phyloP scores from a whole-genome alignment of 768 basidiomycete genomes.

The Pisolithus tinctorius region DNA sequence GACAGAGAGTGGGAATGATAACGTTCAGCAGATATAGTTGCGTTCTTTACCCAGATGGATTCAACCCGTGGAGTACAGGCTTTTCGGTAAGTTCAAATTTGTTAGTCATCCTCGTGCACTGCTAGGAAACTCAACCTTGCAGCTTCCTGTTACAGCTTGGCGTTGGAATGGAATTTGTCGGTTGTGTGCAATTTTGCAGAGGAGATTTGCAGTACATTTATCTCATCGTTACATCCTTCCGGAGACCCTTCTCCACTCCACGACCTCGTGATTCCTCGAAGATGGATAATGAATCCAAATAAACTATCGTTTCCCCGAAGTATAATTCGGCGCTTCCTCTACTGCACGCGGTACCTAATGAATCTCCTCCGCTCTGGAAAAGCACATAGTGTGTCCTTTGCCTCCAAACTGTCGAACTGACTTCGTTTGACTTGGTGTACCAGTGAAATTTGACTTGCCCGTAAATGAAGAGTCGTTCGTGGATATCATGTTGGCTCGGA shows the following conservation, averaged over 20 bases:
- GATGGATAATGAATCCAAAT: conserved; percentile 35
- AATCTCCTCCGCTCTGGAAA: background rate
- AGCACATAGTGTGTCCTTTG: background rate
- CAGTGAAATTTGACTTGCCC: background rate
- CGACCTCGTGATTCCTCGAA: conserved; percentile 44
- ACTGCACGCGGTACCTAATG: background rate
- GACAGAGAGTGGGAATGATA: too few relatives aligned
- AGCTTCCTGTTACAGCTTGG: conserved; percentile 39
- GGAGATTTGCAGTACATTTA: conserved; percentile 34
- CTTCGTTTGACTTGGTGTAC: background rate
- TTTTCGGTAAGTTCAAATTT: background rate
- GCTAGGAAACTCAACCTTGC: background rate
- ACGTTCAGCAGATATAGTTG: background rate
- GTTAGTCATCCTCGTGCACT: background rate
- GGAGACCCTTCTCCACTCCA: conserved; percentile 26
- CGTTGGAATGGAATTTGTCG: conserved; percentile 37
- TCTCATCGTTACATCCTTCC: conserved; percentile 25
- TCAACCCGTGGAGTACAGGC: background rate
- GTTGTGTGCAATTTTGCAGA: conserved; percentile 51
- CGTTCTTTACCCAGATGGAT: background rate
- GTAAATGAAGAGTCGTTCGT: background rate
- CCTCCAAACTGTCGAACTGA: too few relatives aligned
- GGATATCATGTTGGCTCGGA: background rate
- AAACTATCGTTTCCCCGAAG: conserved; percentile 11
- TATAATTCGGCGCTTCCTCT: background rate